Evolutionary conservation across 352 stramenopile genomes (phyloP), one percentile per base, ranked within the genome.

Genomic region (Phytophthora podocarpi): DNA sequence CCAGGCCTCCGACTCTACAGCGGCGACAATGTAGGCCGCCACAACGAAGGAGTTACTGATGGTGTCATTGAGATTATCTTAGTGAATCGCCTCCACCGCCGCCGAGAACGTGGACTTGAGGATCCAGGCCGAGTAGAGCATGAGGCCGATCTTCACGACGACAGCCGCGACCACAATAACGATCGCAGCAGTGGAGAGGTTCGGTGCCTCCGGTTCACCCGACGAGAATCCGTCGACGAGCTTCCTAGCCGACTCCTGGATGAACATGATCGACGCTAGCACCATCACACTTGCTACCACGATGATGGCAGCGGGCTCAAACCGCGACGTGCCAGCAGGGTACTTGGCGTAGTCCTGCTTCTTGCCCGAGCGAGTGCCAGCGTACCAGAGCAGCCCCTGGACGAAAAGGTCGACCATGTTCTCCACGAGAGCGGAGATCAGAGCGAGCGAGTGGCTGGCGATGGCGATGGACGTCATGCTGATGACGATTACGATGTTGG

Each of bases 51-150:
- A 82, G 64, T 98, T 98, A 62, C 76, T 95, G 3, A 98, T 56
- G 21, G 85, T 88, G 76, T 98, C 95, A 71, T 98, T 98, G 69
- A 87, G 89, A 72, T 98, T 96, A 85, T 98, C 94, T 71, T 97
- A 83, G 48, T 86, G 78, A 45, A 90, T 87, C 20, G 78, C 78
- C 16, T 81, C 65, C 4, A 86, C 78, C 12, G 76, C 76, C 3
- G 59, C 64, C 1, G 78, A 89, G 48, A 78, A 69, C 11, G 74
- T 80, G 1, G 63, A 67, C 56, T 76, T 83, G 40, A 88, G 68
- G 24, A 85, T 76, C 74, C 74, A 87, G 11, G 64, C 54, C 4
- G 78, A 87, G 65, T 94, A 90, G 21, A 84, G 52, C 39, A 86
- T 79, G 30, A 96, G 68, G 13, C 64, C 72, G 18, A 95, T 66